Evolutionary conservation across 2,329 filamentous ascomycete species (phyloP).

Genomic region (Nemania sp.): DNA sequence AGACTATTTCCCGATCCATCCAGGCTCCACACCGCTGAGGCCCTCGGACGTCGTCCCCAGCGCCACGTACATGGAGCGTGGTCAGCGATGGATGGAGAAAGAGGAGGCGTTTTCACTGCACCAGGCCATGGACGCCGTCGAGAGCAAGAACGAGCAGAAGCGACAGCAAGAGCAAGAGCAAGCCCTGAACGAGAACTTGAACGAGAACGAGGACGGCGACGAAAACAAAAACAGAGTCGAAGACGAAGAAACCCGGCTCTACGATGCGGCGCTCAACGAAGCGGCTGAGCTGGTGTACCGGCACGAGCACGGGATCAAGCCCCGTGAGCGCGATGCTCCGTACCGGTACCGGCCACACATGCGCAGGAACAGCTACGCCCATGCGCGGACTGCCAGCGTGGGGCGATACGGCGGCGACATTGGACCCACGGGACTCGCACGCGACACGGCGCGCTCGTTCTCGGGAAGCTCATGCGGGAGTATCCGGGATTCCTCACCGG

Average conservation of each 20-base stretch:
- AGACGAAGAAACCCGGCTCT: conserved; percentile 65
- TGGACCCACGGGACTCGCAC: conserved; percentile 50
- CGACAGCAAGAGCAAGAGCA: conserved; percentile 46
- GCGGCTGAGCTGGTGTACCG: conserved; percentile 79
- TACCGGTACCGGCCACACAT: conserved; percentile 71
- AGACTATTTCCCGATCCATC: conserved; percentile 55
- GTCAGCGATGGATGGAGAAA: conserved; percentile 78
- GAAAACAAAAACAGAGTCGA: too few species aligned
- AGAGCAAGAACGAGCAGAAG: conserved; percentile 47
- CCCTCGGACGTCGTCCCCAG: conserved; percentile 66
- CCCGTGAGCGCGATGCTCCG: conserved; percentile 62
- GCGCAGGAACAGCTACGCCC: conserved; percentile 71
- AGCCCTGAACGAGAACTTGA: too few species aligned
- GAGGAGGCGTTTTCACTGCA: conserved; percentile 73
- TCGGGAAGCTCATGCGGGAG: conserved; percentile 58
- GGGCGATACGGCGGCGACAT: conserved; percentile 54
- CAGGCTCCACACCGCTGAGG: conserved; percentile 49
- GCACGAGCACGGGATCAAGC: conserved; percentile 64
- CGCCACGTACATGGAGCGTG: conserved; percentile 72
- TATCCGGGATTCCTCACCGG: conserved; percentile 44
- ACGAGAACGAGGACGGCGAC: too few species aligned
- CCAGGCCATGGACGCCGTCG: conserved; percentile 74
- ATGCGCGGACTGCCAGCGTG: conserved; percentile 64
- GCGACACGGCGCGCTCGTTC: conserved; percentile 50
- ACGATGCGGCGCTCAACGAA: conserved; percentile 73